Conservation (phyloP, 2,329 filamentous ascomycete species). For the Fusarium sp. region DNA sequence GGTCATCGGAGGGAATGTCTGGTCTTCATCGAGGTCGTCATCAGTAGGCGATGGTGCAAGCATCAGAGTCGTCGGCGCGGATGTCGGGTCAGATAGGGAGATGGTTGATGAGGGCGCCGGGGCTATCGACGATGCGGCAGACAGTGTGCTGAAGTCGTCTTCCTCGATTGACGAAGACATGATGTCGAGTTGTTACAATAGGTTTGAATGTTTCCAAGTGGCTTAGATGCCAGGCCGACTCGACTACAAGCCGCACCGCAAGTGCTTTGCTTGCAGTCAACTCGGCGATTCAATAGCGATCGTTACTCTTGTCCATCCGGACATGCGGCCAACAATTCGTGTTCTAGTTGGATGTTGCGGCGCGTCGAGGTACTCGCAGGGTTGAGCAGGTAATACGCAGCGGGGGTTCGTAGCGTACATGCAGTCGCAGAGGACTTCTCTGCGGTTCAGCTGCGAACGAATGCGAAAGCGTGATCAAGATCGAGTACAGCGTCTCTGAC, state of each 20-base stretch:
- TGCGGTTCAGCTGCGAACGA: conserved; percentile 32
- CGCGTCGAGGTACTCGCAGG: conserved; percentile 20
- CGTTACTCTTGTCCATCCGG: conserved; percentile 46
- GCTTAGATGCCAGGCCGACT: conserved; percentile 31
- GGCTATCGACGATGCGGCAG: conserved; percentile 26
- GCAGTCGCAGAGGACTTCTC: conserved; percentile 5
- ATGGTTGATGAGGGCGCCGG: conserved; percentile 36
- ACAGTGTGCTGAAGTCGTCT: conserved; percentile 29
- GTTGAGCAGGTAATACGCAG: conserved; percentile 5
- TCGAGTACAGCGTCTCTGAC: conserved; percentile 27
- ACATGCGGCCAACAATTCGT: conserved; percentile 29
- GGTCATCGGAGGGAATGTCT: conserved; percentile 56
- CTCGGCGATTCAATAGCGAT: conserved; percentile 41
- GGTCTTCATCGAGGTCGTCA: conserved; percentile 40
- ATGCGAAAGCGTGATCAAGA: conserved; percentile 25
- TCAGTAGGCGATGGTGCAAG: conserved; percentile 39
- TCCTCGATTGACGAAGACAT: conserved; percentile 43
- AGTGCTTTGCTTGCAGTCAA: conserved; percentile 43
- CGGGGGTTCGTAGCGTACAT: conserved; percentile 1
- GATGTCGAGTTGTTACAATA: conserved; percentile 18
- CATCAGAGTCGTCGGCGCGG: conserved; percentile 28
- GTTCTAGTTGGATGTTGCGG: conserved; percentile 3
- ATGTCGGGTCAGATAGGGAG: conserved; percentile 38
- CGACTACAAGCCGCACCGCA: conserved; percentile 39
- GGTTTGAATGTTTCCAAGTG: conserved; percentile 12